Base-by-base conservation (phyloP, 345 rosid genomes). In the Bruguiera gymnorhiza region DNA sequence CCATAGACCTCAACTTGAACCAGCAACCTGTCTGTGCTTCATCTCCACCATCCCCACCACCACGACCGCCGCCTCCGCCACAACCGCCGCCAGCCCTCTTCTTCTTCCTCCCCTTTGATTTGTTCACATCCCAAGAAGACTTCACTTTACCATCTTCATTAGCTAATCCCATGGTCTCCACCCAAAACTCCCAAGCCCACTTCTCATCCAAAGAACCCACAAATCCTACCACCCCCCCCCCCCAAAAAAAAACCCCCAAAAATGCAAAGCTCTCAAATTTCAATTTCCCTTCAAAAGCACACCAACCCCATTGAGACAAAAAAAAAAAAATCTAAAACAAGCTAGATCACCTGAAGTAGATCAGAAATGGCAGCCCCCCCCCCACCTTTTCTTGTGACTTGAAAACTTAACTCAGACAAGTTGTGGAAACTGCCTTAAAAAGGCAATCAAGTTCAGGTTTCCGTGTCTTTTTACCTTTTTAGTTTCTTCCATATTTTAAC, bases 41-140 rank as follows among this genome's bases (percentile, higher is more conserved):
- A 36, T 68, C 78, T 30, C 46, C 51, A 21, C 6, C 60, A 56
- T 62, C 69, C 43, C 48, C 66, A 2, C 34, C 30, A 16, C 60
- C 60, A 27, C 15, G 6, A 24, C 57, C 50, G 11, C 63, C 66
- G 10, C 54, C 29, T 19, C 37, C 75, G 39, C 50, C 53, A 9
- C 70, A 20, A 18, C 36, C 69, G 29, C 54, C 81, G 30, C 69
- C 85, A 70, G 67, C 76, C 77, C 78, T 76, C 73, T 80, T 78
- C 82, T 80, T 83, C 87, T 75, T 83, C 86, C 77, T 83, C 64
- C 67, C 82, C 81, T 78, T 76, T 51, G 81, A 76, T 78, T 81
- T 80, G 74, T 78, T 62, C 75, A 50, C 57, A 48, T 75, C 86
- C 86, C 75, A 70, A 65, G 62, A 69, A 73, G 71, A 62, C 80